These are phyloP conservation scores for Kluyveromyces wickerhamii DNA, from an alignment of 805 yeast species.

Conservation along the genomic window DNA sequence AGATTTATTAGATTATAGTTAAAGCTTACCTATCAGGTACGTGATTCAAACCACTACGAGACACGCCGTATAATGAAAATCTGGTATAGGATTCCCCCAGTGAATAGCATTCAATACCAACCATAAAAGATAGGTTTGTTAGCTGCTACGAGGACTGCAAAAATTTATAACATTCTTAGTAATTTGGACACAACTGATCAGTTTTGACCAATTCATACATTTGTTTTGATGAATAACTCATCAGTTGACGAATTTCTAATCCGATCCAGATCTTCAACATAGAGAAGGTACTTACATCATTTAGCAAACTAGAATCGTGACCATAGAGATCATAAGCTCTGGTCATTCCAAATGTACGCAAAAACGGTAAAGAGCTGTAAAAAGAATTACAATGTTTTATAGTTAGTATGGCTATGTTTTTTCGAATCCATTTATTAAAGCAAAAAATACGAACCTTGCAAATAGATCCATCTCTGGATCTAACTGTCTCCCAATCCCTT, in stretches of 20 bases:
- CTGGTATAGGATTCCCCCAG: too few relatives aligned
- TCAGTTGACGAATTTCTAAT: constrained; percentile 78
- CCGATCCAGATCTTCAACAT: constrained; percentile 91
- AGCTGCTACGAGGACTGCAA: too few relatives aligned
- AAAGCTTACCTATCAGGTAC: too few relatives aligned
- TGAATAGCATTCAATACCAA: too few relatives aligned
- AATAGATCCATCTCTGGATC: constrained; percentile 91
- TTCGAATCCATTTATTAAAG: constrained; percentile 27
- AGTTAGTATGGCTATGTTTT: not conserved
- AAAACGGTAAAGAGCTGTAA: constrained; percentile 68
- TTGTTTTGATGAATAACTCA: constrained; percentile 76
- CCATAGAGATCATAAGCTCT: constrained; percentile 34
- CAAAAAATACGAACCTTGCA: constrained; percentile 78
- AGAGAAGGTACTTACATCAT: constrained; percentile 53
- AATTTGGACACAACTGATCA: constrained; percentile 61
- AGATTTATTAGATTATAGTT: too few relatives aligned
- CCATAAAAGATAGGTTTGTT: too few relatives aligned
- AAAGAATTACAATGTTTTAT: not conserved
- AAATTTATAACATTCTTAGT: constrained; percentile 32
- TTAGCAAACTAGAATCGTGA: constrained; percentile 43
- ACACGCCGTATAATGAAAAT: too few relatives aligned
- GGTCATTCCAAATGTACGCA: constrained; percentile 67
- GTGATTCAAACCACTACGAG: too few relatives aligned
- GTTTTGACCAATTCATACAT: constrained; percentile 49
- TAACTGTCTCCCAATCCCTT: constrained; percentile 91